A percentile compares a stretch with the other conserved stretches of the same genome.
phyloP scores from a whole-genome alignment of 2,329 filamentous ascomycete species.

The Talaromyces marneffei region DNA sequence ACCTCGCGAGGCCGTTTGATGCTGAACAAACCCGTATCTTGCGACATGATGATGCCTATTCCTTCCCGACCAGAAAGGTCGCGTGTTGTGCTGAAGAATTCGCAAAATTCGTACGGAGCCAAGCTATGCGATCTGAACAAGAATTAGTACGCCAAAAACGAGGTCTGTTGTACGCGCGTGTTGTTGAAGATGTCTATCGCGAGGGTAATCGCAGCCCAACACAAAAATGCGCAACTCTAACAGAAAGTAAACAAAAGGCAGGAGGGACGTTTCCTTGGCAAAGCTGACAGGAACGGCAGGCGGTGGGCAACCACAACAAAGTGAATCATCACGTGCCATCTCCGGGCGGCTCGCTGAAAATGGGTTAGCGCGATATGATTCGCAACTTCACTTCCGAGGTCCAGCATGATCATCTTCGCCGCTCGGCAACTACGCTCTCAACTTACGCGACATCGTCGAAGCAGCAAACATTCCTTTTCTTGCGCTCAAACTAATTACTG shows the following conservation, averaged over 20 bases:
- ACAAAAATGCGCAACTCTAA: conserved; percentile 6
- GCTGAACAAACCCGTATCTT: conserved; percentile 82
- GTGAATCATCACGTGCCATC: conserved; percentile 16
- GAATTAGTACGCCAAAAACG: background rate
- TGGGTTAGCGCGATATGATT: conserved; percentile 22
- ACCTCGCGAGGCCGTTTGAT: conserved; percentile 89
- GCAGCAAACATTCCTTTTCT: background rate
- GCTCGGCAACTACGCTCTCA: background rate
- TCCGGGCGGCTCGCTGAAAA: conserved; percentile 21
- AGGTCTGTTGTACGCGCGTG: background rate
- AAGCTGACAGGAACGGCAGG: conserved; percentile 20
- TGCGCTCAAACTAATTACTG: background rate
- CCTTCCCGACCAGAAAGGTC: conserved; percentile 21
- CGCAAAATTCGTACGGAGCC: background rate
- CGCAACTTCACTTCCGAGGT: conserved; percentile 36
- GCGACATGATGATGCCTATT: conserved; percentile 65
- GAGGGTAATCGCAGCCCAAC: background rate
- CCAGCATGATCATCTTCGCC: conserved; percentile 17
- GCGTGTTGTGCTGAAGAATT: background rate
- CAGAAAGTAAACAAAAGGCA: conserved; percentile 34
- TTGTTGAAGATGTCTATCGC: background rate
- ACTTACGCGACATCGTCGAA: background rate
- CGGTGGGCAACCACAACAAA: conserved; percentile 21
- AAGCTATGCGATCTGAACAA: background rate
- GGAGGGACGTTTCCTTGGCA: conserved; percentile 7